Evolutionary conservation across 176 grass and related monocot genomes (phyloP).

Genomic region (Melocanna baccifera): DNA sequence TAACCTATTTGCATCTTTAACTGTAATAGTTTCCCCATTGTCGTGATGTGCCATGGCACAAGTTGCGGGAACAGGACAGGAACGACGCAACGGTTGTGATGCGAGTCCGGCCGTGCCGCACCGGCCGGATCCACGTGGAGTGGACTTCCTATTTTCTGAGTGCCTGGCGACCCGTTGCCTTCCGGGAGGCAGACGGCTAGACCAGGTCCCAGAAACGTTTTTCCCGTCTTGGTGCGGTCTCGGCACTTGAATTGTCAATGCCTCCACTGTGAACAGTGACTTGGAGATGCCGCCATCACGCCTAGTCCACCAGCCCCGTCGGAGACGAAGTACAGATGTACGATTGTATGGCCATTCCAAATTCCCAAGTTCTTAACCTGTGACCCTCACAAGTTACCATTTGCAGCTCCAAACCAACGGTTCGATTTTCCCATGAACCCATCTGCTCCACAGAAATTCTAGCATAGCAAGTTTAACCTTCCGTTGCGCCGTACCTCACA

Average conservation of each 20-base stretch:
- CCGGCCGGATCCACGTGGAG: not conserved
- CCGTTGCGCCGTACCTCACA: not conserved
- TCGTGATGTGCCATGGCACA: not conserved
- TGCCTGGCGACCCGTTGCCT: not conserved
- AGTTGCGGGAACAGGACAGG: not conserved
- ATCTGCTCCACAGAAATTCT: not conserved
- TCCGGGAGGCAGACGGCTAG: not conserved
- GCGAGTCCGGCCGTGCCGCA: not conserved
- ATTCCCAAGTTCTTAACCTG: not conserved
- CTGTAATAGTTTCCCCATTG: constrained; percentile 13
- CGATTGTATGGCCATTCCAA: not conserved
- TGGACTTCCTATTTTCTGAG: not conserved
- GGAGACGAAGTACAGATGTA: not conserved
- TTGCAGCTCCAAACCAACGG: not conserved
- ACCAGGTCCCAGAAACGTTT: not conserved
- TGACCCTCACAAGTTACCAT: not conserved
- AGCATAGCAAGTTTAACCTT: not conserved
- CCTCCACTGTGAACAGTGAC: not conserved
- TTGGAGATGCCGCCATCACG: not conserved
- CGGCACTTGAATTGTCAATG: not conserved
- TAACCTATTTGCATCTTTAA: no score
- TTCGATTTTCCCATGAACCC: not conserved
- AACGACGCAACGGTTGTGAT: not conserved
- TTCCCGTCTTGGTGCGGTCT: not conserved
- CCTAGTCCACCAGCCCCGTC: not conserved